Evolutionary conservation across 176 grass and related monocot species (phyloP).

Genomic region (Elymus sibiricus): DNA sequence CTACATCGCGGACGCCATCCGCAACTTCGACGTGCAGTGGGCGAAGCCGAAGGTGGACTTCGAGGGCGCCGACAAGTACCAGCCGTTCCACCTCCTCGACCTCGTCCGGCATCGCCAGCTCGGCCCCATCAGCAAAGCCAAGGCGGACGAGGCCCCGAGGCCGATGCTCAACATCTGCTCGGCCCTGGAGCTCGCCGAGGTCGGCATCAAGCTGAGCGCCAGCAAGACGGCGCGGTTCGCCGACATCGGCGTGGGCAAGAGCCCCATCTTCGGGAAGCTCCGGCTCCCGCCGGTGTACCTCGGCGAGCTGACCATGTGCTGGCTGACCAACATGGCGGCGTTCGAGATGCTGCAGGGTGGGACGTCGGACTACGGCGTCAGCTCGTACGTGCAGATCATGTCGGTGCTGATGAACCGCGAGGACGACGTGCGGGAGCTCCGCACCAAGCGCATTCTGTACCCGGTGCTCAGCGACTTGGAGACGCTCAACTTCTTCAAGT

Average conservation of each 20-base stretch:
- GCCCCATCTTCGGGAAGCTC: neutral
- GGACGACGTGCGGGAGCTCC: constrained; percentile 7
- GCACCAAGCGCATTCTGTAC: neutral
- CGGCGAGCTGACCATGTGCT: constrained; percentile 6
- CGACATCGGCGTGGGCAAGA: neutral
- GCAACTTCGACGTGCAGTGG: neutral
- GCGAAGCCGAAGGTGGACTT: neutral
- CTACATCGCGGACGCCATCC: neutral
- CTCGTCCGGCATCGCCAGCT: neutral
- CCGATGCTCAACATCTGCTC: neutral
- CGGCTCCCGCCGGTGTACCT: neutral
- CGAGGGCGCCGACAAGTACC: neutral
- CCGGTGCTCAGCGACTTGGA: neutral
- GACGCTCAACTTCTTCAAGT: constrained; percentile 16
- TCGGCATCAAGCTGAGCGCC: neutral
- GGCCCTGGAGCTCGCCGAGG: constrained; percentile 2
- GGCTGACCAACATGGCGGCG: constrained; percentile 4
- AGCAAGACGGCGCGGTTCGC: constrained; percentile 7
- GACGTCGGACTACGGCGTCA: neutral
- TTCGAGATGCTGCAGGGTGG: constrained; percentile 9
- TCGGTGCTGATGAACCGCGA: neutral
- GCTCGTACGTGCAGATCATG: neutral
- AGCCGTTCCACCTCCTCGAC: constrained; percentile 8
- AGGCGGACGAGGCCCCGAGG: neutral
- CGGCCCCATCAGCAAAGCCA: neutral